Percentiles rank a stretch among this genome's conserved stretches.
These are phyloP conservation scores for Sugiyamaella novakii DNA, from an alignment of 1,139 yeast genomes.

Conservation along the genomic window DNA sequence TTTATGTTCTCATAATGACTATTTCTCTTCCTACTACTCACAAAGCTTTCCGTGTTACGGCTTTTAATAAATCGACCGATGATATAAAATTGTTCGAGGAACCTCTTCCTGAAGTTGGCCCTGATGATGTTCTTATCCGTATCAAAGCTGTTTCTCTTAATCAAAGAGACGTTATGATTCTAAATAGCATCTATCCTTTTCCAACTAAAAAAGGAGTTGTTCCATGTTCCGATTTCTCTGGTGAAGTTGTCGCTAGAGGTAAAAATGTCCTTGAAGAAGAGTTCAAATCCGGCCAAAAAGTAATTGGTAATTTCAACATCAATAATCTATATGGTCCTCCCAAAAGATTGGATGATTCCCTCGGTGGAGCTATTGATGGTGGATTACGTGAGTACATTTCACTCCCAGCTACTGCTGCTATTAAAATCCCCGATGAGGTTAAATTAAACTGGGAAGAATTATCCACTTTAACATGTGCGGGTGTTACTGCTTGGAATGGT, in stretches of 20 bases:
- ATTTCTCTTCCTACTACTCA: constrained; percentile 17
- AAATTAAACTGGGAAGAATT: constrained; percentile 24
- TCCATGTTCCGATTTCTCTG: constrained; percentile 29
- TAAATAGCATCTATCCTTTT: constrained; percentile 23
- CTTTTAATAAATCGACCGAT: constrained; percentile 7
- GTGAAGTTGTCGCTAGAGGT: constrained; percentile 27
- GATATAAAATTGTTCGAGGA: constrained; percentile 21
- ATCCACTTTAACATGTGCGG: constrained; percentile 27
- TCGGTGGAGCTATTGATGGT: constrained; percentile 29
- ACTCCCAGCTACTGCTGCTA: constrained; percentile 22
- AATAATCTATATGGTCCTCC: constrained; percentile 12
- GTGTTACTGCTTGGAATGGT: constrained; percentile 29
- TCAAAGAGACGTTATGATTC: constrained; percentile 29
- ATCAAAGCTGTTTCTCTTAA: constrained; percentile 30
- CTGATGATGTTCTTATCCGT: constrained; percentile 27
- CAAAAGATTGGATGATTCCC: constrained; percentile 16
- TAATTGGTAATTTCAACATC: constrained; percentile 25
- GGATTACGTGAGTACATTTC: constrained; percentile 25
- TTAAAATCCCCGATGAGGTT: constrained; percentile 19
- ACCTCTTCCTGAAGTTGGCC: constrained; percentile 20
- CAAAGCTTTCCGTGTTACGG: constrained; percentile 22
- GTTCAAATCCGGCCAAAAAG: constrained; percentile 24
- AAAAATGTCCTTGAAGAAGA: constrained; percentile 13
- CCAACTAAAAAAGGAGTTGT: constrained; percentile 21
- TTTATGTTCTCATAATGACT: constrained; percentile 10